Evolutionary conservation across 2,329 filamentous ascomycete species (phyloP), one percentile per base, ranked within the genome.

Genomic region (Juglanconis oblonga): DNA sequence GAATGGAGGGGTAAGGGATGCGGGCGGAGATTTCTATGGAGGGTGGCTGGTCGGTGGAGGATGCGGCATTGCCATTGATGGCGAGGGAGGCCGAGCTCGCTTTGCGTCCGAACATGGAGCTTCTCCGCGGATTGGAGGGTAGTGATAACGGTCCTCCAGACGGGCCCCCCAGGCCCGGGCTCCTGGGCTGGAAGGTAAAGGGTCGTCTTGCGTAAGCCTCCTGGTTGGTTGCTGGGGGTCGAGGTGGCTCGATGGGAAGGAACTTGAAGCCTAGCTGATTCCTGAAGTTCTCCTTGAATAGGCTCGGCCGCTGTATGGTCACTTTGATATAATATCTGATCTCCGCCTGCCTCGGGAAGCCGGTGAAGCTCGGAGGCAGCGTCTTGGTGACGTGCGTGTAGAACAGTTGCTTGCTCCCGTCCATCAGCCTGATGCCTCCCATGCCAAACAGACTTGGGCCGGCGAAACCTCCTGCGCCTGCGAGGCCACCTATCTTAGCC

Each of bases 321-420:
- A 90, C 92, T 73, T 99, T 99, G 71, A 98, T 83, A 71, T 91
- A 99, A 75, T 99, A 99, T 66, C 88, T 85, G 62, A 98, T 93
- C 74, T 97, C 92, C 29, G 93, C 94, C 73, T 93, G 87, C 36
- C 88, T 89, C 0, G 91, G 91, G 66, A 95, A 93, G 3, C 91
- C 92, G n/a, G 84, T 90, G 57, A 98, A 78, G 4, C 92, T 96
- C 0, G 95, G 95, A 5, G 95, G 95, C 10, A 99, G 80, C 0
- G 93, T 96, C 67, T 87, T 87, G 70, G 90, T 95, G 64, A 95
- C 86, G 76, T 99, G 95, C 44, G 72, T 72, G 53, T 87, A 81
- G 67, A 83, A 80, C 58, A 87, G 73, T 72, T 88, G 86, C 68
- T 82, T 84, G 62, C 80, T 79, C n/a, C 84, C 84, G 65, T 86